Percentiles rank a stretch among this genome's conserved stretches.
phyloP scores from a whole-genome alignment of 331 rosid species.

The Dryas integrifolia region DNA sequence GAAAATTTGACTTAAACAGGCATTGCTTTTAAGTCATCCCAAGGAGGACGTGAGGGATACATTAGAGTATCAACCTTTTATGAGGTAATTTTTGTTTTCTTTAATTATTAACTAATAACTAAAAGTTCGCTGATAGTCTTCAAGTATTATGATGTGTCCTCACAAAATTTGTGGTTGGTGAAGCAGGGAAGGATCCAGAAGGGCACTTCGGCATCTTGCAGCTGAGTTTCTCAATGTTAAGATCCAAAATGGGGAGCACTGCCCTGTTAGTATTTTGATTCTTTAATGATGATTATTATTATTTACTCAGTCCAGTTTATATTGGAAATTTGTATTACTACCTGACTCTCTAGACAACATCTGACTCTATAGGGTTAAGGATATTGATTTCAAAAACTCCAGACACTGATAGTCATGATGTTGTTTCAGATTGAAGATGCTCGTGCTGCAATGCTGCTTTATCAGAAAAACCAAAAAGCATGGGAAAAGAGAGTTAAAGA shows the following conservation, averaged over 20 bases:
- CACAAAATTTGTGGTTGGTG: slow-evolving; percentile 30
- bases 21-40: slow-evolving; percentile 82
- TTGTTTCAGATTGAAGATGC: slow-evolving; percentile 77
- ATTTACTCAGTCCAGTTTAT: background rate
- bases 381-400: background rate
- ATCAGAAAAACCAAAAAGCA: slow-evolving; percentile 61
- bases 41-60: slow-evolving; percentile 79
- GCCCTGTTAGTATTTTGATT: slow-evolving; percentile 65
- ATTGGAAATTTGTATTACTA: background rate
- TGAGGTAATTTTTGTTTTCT: slow-evolving; percentile 37
- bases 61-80: slow-evolving; percentile 72
- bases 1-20: slow-evolving; percentile 42
- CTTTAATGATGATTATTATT: background rate
- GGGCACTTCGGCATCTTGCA: slow-evolving; percentile 82
- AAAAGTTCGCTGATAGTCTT: background rate
- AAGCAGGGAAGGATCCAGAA: slow-evolving; percentile 51
- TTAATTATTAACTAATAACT: background rate
- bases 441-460: slow-evolving; percentile 89
- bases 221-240: slow-evolving; percentile 63
- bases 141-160: slow-evolving; percentile 9
- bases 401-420: background rate
- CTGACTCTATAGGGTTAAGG: background rate
- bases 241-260: slow-evolving; percentile 93
- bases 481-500: slow-evolving; percentile 78
- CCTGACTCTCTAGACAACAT: background rate